These are phyloP conservation scores for Coriaria nepalensis DNA, from an alignment of 306 rosid species.

Conservation along the genomic window DNA sequence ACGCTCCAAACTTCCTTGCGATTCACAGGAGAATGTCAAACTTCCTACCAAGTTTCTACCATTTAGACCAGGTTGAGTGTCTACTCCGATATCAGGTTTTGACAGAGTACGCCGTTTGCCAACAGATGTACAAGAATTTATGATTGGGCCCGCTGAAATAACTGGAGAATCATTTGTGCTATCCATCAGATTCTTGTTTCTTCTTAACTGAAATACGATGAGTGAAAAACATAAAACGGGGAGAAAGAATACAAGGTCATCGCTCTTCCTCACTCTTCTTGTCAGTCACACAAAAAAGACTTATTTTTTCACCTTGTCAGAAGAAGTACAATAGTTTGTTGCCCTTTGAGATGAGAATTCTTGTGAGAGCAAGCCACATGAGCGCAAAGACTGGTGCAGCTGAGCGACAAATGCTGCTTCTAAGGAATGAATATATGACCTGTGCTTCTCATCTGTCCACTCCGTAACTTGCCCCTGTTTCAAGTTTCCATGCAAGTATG, in stretches of 20 bases:
- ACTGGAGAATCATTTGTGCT: constrained; percentile 65
- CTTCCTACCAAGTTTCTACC: constrained; percentile 21
- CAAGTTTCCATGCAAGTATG: constrained; percentile 7
- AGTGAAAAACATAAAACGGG: constrained; percentile 29
- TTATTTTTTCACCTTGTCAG: constrained; percentile 32
- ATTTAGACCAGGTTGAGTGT: constrained; percentile 16
- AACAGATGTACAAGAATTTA: constrained; percentile 15
- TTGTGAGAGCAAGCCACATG: constrained; percentile 22
- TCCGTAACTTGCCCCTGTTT: constrained; percentile 34
- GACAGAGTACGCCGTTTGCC: constrained; percentile 19
- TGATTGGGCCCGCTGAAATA: constrained; percentile 31
- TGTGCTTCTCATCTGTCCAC: constrained; percentile 83
- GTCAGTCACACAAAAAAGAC: constrained; percentile 3
- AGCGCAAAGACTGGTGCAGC: constrained; percentile 30
- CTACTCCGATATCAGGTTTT: constrained; percentile 22
- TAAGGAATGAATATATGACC: constrained; percentile 50
- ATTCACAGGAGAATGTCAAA: constrained; percentile 14
- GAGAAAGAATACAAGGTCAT: constrained; percentile 10
- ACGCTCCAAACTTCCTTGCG: constrained; percentile 29
- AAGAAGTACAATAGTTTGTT: constrained; percentile 23
- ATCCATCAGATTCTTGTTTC: constrained; percentile 31
- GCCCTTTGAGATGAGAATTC: constrained; percentile 19
- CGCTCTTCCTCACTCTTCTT: constrained; percentile 4
- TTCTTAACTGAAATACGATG: constrained; percentile 32
- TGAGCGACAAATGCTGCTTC: constrained; percentile 71